These are phyloP conservation scores for Sporisorium sorghi DNA, from an alignment of 1,284 basidiomycete genomes.

Conservation along the genomic window DNA sequence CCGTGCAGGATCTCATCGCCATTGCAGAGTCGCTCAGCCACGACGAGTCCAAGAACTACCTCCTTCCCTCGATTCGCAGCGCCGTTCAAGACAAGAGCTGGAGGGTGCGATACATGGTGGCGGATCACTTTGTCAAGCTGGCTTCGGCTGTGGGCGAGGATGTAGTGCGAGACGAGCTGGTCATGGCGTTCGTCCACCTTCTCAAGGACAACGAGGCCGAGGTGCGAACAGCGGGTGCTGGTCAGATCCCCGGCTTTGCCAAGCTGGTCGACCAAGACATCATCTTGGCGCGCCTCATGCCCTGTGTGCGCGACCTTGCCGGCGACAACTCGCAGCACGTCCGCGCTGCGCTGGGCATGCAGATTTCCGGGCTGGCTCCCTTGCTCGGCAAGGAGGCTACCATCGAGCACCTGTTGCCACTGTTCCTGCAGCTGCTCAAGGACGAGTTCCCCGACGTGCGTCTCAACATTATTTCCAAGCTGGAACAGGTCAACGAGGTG, in stretches of 20 bases:
- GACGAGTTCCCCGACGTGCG: constrained; percentile 99
- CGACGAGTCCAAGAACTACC: constrained; percentile 88
- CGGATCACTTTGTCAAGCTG: constrained; percentile 94
- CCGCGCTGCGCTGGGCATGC: constrained; percentile 92
- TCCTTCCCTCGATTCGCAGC: constrained; percentile 81
- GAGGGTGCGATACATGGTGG: constrained; percentile 99
- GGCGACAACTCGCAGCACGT: constrained; percentile 97
- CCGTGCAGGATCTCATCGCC: constrained; percentile 94
- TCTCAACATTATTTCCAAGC: constrained; percentile 97
- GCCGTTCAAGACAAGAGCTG: constrained; percentile 96
- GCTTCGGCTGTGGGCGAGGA: constrained; percentile 91
- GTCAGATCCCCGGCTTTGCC: constrained; percentile 96
- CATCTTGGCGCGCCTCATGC: constrained; percentile 90
- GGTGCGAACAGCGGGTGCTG: constrained; percentile 93
- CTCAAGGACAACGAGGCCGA: constrained; percentile 99
- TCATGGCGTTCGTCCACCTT: constrained; percentile 90
- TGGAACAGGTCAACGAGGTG: constrained; percentile 95
- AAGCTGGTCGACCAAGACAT: constrained; percentile 94
- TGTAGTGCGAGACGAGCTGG: constrained; percentile 92
- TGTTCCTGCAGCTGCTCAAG: constrained; percentile 96
- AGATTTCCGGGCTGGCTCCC: constrained; percentile 97
- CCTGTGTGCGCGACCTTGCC: constrained; percentile 95
- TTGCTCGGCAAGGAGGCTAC: constrained; percentile 93
- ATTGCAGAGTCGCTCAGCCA: constrained; percentile 87
- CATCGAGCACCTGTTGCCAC: constrained; percentile 93